These are phyloP conservation scores for Priceomyces haplophilus DNA, from an alignment of 805 yeast species.

Conservation along the genomic window DNA sequence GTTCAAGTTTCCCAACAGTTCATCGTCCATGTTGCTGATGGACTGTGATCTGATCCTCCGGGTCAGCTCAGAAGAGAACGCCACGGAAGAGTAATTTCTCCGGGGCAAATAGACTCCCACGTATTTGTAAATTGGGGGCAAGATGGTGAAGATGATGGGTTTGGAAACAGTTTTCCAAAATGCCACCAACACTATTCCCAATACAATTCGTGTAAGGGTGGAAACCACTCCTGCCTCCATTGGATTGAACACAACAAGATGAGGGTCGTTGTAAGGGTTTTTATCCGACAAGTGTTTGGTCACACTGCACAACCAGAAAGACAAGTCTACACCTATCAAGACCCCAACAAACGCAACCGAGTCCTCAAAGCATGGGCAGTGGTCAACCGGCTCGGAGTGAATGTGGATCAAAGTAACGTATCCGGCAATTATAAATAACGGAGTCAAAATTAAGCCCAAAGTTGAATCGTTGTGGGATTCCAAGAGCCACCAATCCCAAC, in stretches of 20 bases:
- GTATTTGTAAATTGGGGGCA: constrained; percentile 57
- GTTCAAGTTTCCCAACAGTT: constrained; percentile 23
- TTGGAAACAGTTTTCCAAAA: constrained; percentile 76
- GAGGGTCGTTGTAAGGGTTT: constrained; percentile 22
- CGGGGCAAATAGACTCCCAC: constrained; percentile 40
- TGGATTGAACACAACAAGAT: constrained; percentile 41
- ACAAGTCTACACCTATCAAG: constrained; percentile 68
- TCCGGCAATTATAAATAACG: constrained; percentile 36
- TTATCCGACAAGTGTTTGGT: constrained; percentile 24
- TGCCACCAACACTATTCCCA: constrained; percentile 64
- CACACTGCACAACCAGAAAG: constrained; percentile 48
- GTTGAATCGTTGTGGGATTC: constrained; percentile 19
- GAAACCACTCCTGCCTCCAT: constrained; percentile 41
- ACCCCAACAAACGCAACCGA: constrained; percentile 92
- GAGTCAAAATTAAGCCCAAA: constrained; percentile 24
- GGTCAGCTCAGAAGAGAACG: constrained; percentile 29
- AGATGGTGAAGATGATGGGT: constrained; percentile 53
- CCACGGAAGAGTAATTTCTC: constrained; percentile 36
- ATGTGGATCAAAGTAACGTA: constrained; percentile 53
- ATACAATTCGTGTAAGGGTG: constrained; percentile 44
- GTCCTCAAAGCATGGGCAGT: constrained; percentile 95
- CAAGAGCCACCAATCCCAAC: constrained; percentile 48
- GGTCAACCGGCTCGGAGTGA: constrained; percentile 85
- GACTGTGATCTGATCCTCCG: constrained; percentile 38
- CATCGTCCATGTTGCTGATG: constrained; percentile 34